These are phyloP conservation scores for Ceratocystis harringtonii DNA, from an alignment of 2,329 filamentous ascomycete genomes.

Conservation along the genomic window DNA sequence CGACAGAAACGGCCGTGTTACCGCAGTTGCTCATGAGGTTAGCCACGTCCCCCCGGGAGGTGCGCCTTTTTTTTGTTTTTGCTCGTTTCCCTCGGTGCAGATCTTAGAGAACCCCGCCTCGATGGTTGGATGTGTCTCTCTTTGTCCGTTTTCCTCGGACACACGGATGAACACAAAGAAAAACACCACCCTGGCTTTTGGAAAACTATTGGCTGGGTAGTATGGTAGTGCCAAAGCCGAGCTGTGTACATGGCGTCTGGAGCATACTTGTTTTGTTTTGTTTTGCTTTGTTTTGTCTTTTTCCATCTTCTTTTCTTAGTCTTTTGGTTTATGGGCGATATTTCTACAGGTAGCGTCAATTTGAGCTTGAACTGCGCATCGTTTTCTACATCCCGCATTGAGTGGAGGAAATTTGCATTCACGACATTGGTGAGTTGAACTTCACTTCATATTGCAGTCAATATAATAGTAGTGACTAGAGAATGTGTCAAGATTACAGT, in stretches of 20 bases:
- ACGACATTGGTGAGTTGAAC: neutral
- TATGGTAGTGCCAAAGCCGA: neutral
- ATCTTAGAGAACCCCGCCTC: neutral
- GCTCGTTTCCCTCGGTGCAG: neutral
- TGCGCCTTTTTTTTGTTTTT: neutral
- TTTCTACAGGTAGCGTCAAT: neutral
- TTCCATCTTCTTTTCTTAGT: neutral
- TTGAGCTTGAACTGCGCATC: neutral
- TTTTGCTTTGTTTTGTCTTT: neutral
- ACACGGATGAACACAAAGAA: neutral
- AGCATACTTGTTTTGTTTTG: conserved; percentile 2
- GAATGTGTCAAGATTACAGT: conserved; percentile 1
- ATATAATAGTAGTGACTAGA: neutral
- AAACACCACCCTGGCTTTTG: neutral
- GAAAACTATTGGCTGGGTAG: neutral
- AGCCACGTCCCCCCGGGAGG: neutral
- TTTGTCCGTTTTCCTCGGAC: neutral
- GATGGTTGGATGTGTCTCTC: neutral
- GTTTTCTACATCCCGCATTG: neutral
- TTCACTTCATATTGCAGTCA: neutral
- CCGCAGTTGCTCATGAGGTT: neutral
- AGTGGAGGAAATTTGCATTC: neutral
- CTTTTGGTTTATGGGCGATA: neutral
- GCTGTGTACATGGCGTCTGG: conserved; percentile 4
- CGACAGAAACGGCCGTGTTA: neutral